Conservation (phyloP, 2,329 filamentous ascomycete genomes). For the Colletotrichum sp. region DNA sequence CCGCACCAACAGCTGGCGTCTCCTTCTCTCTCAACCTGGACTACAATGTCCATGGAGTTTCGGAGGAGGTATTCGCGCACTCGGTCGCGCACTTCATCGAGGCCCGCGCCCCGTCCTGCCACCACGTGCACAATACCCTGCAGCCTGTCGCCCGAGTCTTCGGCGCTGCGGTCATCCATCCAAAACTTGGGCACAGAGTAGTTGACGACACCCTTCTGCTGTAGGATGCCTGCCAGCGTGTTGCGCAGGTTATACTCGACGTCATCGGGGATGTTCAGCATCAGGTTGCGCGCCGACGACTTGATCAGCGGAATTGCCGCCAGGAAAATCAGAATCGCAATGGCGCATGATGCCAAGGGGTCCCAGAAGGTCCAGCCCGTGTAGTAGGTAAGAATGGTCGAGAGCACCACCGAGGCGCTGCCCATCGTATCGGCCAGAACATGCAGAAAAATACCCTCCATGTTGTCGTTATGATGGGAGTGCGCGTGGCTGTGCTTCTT, state of each 20-base stretch:
- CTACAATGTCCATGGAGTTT: constrained; percentile 78
- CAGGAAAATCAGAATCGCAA: constrained; percentile 91
- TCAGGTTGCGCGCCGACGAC: constrained; percentile 80
- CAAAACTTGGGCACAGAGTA: constrained; percentile 93
- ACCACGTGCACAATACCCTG: constrained; percentile 88
- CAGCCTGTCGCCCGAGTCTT: constrained; percentile 56
- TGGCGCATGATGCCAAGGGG: constrained; percentile 90
- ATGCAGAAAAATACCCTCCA: constrained; percentile 96
- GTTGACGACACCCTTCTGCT: constrained; percentile 81
- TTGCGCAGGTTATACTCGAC: constrained; percentile 89
- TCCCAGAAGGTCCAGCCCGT: constrained; percentile 95
- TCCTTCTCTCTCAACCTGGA: constrained; percentile 88
- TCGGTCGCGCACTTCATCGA: constrained; percentile 85
- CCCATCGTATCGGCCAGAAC: constrained; percentile 94
- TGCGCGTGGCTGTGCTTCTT: constrained; percentile 45
- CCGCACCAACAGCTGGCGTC: constrained; percentile 70
- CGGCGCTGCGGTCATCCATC: constrained; percentile 70
- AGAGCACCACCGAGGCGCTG: constrained; percentile 92
- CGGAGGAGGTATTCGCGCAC: constrained; percentile 73
- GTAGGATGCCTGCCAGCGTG: constrained; percentile 81
- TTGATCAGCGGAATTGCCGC: constrained; percentile 88
- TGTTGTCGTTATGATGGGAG: constrained; percentile 84
- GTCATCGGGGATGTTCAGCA: constrained; percentile 84
- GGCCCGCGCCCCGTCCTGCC: constrained; percentile 71
- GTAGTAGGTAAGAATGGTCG: constrained; percentile 85